Evolutionary conservation across 257 asterid species (phyloP), one percentile per base, ranked within the genome.

Genomic region (Penstemon eatonii): DNA sequence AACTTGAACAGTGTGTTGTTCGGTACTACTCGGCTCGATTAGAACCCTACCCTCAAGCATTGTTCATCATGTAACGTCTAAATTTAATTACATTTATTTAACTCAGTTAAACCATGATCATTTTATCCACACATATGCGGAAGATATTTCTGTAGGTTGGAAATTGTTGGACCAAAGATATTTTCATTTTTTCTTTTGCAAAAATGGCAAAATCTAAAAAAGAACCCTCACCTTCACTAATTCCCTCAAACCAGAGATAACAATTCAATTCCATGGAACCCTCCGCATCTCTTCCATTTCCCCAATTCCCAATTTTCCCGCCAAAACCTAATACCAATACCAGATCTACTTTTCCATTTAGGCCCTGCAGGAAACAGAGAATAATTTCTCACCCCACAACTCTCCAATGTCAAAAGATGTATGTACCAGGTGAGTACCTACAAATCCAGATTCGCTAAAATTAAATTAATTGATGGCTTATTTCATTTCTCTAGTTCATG

Each of bases 331-430:
- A 70, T 36, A 62, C 13, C 72, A 60, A 58, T 70, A 78, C 15
- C 72, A 71, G 60, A 25, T 54, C 44, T 46, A 43, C 60, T 65
- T 13, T 58, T 59, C 86, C 80, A 36, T 68, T 70, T 10, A 66
- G 54, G 44, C 84, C 75, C 66, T 66, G 85, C 33, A 25, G 33
- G 82, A 76, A 71, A 36, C 72, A 25, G 33, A 25, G 56, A 41
- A 75, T 77, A 71, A 70, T 67, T 53, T 75, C 73, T 8, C 77
- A 9, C 57, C 61, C 83, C 39, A 72, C 86, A 33, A 73, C 70
- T 10, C 49, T 82, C 68, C 89, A 73, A 15, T 89, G 96, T 53
- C 76, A 84, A 69, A 91, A 91, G 93, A 91, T 91, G 98, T 91
- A 79, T 67, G 98, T 91, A 42, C 96, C 96, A 45, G 98, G 98